A percentile compares a stretch with the other conserved stretches of the same genome.
Conservation (phyloP, 2,329 filamentous ascomycete genomes). For the Intubia oerlemansii region DNA sequence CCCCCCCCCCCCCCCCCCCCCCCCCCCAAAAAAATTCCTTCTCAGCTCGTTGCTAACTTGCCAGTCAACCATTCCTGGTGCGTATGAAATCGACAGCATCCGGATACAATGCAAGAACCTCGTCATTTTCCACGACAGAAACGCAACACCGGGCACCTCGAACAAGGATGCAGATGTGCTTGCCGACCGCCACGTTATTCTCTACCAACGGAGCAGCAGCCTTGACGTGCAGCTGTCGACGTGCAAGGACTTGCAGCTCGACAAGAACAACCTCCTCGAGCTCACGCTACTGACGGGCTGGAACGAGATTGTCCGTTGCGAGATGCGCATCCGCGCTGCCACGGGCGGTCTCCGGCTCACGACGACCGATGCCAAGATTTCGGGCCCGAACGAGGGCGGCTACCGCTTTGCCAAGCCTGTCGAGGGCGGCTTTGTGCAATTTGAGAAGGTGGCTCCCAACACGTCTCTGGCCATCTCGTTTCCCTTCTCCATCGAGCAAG, state of each 20-base stretch:
- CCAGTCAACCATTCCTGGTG: constrained; percentile 46
- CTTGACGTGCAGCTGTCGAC: constrained; percentile 47
- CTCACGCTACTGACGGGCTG: constrained; percentile 52
- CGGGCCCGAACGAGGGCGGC: constrained; percentile 11
- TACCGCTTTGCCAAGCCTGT: constrained; percentile 20
- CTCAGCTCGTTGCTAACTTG: too few relatives aligned
- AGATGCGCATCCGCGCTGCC: constrained; percentile 39
- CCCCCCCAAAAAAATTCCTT: too few relatives aligned
- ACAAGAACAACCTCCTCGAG: constrained; percentile 58
- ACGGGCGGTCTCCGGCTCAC: constrained; percentile 44
- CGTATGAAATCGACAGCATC: constrained; percentile 55
- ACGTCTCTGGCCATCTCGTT: constrained; percentile 37
- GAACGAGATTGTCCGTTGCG: constrained; percentile 42
- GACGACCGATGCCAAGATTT: constrained; percentile 34
- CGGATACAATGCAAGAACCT: constrained; percentile 43
- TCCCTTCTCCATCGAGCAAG: constrained; percentile 69
- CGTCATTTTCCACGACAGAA: constrained; percentile 41
- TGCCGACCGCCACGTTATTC: constrained; percentile 38
- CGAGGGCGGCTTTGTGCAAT: constrained; percentile 30
- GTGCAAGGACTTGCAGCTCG: constrained; percentile 54
- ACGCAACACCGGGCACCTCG: constrained; percentile 12
- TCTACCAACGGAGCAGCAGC: constrained; percentile 49
- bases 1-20: too few relatives aligned
- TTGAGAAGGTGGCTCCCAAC: constrained; percentile 23
- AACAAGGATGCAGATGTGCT: constrained; percentile 21